Conservation (phyloP, 2,329 filamentous ascomycete genomes). For the Orbilia ellipsospora region DNA sequence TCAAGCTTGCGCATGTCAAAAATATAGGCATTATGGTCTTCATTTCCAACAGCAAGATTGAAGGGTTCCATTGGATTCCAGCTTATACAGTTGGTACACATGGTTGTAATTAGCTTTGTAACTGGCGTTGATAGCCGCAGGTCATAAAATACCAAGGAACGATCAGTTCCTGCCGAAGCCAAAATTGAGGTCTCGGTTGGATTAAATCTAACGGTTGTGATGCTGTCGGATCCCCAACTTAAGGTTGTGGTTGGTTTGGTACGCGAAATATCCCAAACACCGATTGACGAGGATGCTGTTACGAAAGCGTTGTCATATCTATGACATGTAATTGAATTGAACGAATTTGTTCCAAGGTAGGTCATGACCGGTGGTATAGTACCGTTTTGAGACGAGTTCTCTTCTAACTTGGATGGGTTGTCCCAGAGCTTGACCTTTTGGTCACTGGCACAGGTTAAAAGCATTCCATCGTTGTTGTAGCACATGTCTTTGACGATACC, state of each 20-base stretch:
- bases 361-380: conserved; percentile 75
- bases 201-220: conserved; percentile 89
- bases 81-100: conserved; percentile 83
- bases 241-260: conserved; percentile 82
- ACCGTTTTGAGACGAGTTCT: conserved; percentile 28
- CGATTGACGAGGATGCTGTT: conserved; percentile 77
- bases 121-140: conserved; percentile 86
- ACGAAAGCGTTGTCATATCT: conserved; percentile 82
- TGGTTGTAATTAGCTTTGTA: conserved; percentile 80
- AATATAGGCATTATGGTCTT: conserved; percentile 92
- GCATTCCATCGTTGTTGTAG: conserved; percentile 82
- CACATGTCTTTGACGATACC: conserved; percentile 91
- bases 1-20: conserved; percentile 95
- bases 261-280: conserved; percentile 86
- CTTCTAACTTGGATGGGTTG: conserved; percentile 61
- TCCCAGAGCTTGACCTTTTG: conserved; percentile 90
- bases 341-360: conserved; percentile 84
- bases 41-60: conserved; percentile 91
- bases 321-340: conserved; percentile 86
- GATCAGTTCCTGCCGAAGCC: conserved; percentile 84
- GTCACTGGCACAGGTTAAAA: conserved; percentile 88
- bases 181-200: conserved; percentile 92
- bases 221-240: conserved; percentile 73
- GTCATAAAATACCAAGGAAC: conserved; percentile 90
- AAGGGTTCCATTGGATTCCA: conserved; percentile 99